Evolutionary conservation across 148 eudicot species (phyloP).

Genomic region (Tetragonia tetragonoides): DNA sequence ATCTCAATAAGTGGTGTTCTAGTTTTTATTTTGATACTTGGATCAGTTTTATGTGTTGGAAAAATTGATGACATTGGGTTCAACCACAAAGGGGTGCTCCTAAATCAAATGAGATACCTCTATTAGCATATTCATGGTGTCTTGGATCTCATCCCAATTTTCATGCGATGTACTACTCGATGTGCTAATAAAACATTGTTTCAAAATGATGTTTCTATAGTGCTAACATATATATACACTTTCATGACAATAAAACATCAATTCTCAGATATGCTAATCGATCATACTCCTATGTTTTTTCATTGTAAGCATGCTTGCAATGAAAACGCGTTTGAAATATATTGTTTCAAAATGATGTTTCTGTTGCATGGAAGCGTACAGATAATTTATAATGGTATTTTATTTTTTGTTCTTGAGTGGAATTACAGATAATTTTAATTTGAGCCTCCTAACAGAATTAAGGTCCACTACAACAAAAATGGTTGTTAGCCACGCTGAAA

Average conservation of each 20-base stretch:
- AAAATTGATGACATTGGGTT: constrained; percentile 68
- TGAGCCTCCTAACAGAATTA: constrained; percentile 29
- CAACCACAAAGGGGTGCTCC: constrained; percentile 34
- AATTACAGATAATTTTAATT: constrained; percentile 38
- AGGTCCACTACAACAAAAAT: too few relatives aligned
- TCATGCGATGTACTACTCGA: too few relatives aligned
- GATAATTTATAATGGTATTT: constrained; percentile 32
- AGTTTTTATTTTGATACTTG: too few relatives aligned
- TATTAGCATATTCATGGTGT: constrained; percentile 53
- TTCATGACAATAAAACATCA: constrained; percentile 55
- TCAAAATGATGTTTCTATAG: too few relatives aligned
- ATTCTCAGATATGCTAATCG: constrained; percentile 38
- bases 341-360: too few relatives aligned
- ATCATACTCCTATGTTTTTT: constrained; percentile 36
- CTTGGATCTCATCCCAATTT: constrained; percentile 62
- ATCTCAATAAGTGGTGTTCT: too few relatives aligned
- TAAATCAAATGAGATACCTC: constrained; percentile 46
- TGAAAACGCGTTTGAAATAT: too few relatives aligned
- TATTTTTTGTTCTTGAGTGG: constrained; percentile 35
- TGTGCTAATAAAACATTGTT: too few relatives aligned
- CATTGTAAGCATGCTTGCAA: constrained; percentile 32
- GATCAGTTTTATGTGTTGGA: too few relatives aligned
- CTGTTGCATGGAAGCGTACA: too few relatives aligned
- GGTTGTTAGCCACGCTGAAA: too few relatives aligned
- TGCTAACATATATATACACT: constrained; percentile 38